These are phyloP conservation scores for Stentor coeruleus DNA, from an alignment of 73 alveolate genomes.

Conservation along the genomic window DNA sequence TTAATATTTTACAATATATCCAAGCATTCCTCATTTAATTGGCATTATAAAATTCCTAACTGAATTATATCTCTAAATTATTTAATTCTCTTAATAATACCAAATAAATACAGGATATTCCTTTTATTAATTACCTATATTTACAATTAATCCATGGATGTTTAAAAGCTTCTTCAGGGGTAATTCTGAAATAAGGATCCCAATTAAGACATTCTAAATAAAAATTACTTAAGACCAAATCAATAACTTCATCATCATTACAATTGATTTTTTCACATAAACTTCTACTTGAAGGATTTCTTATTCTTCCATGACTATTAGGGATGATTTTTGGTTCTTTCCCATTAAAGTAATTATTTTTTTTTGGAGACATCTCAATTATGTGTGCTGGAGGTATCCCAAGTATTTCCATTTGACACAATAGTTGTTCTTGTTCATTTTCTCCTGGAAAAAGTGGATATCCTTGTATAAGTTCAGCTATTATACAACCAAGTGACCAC, in stretches of 20 bases:
- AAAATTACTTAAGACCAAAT: background rate
- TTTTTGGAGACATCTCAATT: constrained; percentile 56
- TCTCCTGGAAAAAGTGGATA: constrained; percentile 90
- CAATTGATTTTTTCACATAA: background rate
- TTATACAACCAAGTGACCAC: constrained; percentile 95
- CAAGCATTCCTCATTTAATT: too few species aligned
- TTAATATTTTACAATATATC: too few species aligned
- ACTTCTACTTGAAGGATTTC: constrained; percentile 2
- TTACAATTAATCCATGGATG: constrained; percentile 21
- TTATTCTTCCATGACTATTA: constrained; percentile 7
- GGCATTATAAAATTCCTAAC: too few species aligned
- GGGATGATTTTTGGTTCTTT: constrained; percentile 13
- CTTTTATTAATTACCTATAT: too few species aligned
- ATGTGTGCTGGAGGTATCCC: constrained; percentile 78
- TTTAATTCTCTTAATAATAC: too few species aligned
- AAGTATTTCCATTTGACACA: constrained; percentile 66
- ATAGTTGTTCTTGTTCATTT: constrained; percentile 73
- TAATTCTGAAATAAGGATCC: constrained; percentile 10
- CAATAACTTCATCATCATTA: background rate
- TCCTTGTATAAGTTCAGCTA: constrained; percentile 83
- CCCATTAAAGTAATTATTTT: constrained; percentile 40
- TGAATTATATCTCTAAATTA: too few species aligned
- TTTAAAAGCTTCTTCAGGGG: constrained; percentile 25
- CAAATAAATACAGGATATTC: too few species aligned
- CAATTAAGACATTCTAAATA: background rate